Evolutionary conservation across 1,284 basidiomycete genomes (phyloP), one percentile per base, ranked within the genome.

Genomic region (Fomitopsis betulina): DNA sequence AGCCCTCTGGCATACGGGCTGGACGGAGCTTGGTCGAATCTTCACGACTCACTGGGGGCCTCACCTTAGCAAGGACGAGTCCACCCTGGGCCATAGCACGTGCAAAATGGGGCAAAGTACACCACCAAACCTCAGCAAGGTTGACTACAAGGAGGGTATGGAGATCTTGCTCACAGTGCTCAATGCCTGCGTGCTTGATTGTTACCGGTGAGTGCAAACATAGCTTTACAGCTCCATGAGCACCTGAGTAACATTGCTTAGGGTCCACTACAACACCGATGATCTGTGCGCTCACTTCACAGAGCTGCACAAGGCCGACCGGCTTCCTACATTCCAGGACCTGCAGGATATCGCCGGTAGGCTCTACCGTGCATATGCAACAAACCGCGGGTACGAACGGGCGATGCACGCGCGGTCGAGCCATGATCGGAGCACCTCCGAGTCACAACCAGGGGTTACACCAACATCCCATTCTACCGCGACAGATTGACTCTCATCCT

Each of bases 141-240:
- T 70, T 9, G 70, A 72, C 40, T 74, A 69, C 57, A 67, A 72
- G 58, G 66, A 67, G 2, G 57, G 51, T 15, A 52, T 56, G 1
- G 58, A 72, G 38, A 58, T 65, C 0, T 30, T 61, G 1, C 67
- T 64, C 42, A 33, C 65, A 1, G 63, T 72, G 1, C 65, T 70
- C 3, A 67, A 72, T 62, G 63, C 53, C 4, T 59, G 66, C 6
- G 67, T 70, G 59, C 64, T 72, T 1, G 67, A 72, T 47, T 70
- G 68, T 47, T 72, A 67, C 68, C 54, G 65, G 69, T 70, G 54
- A 43, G 61, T 40, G n/a, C n/a, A n/a, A 17, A 40, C 39, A n/a
- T n/a, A n/a, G n/a, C n/a, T n/a, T n/a, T n/a, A n/a, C n/a, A 19
- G 12, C 6, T 8, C 19, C 7, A n/a, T 8, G 2, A 40, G 19